Percentiles rank a stretch among this genome's conserved stretches.
phyloP scores from a whole-genome alignment of 306 rosid species.

The Lotus japonicus region DNA sequence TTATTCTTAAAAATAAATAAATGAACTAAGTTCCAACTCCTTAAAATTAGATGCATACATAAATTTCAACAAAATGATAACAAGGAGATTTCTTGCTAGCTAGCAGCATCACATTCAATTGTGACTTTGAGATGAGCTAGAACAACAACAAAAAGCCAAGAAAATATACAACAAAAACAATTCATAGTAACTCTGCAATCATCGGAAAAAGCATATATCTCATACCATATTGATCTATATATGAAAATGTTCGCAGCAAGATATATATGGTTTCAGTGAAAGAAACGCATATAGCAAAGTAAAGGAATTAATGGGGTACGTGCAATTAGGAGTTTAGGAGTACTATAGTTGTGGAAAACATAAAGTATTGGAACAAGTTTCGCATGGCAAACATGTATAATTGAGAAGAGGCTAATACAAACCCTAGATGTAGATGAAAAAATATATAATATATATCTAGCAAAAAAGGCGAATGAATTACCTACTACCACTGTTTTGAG shows the following conservation, averaged over 20 bases:
- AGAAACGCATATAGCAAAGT: neutral
- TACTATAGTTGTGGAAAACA: neutral
- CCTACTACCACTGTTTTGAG: neutral
- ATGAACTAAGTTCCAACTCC: too few relatives aligned
- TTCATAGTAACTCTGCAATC: neutral
- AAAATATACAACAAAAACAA: neutral
- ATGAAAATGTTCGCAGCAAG: neutral
- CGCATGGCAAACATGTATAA: neutral
- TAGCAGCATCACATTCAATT: neutral
- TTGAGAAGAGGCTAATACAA: neutral
- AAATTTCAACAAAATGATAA: neutral
- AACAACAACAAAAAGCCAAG: neutral
- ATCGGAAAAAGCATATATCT: neutral
- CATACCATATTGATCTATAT: neutral
- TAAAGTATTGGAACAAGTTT: neutral
- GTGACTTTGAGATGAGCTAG: neutral
- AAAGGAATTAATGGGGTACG: conserved; percentile 17
- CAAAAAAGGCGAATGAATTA: neutral
- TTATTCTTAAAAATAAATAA: neutral
- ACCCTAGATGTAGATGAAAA: conserved; percentile 22
- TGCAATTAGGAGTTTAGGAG: too few relatives aligned
- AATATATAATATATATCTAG: neutral
- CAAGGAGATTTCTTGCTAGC: neutral
- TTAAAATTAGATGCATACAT: too few relatives aligned
- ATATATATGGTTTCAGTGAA: neutral